Percentiles rank a stretch among this genome's conserved stretches.
Evolutionary conservation across 306 rosid genomes (phyloP).

Genomic region (Rosa multiflora): DNA sequence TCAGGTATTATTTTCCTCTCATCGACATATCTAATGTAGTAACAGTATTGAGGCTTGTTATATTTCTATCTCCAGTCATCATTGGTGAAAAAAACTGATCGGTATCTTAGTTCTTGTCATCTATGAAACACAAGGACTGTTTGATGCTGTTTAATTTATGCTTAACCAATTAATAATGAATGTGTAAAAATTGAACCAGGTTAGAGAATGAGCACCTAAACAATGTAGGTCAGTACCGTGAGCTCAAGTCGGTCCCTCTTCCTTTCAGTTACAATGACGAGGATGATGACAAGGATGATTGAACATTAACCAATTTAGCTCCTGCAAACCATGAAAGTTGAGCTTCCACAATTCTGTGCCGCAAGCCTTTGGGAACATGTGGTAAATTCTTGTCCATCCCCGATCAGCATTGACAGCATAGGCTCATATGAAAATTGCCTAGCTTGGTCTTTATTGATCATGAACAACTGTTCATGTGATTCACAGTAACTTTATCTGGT

Average conservation of each 20-base stretch:
- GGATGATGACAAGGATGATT: slow-evolving; percentile 41
- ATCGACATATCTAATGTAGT: background rate
- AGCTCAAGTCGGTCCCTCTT: slow-evolving; percentile 67
- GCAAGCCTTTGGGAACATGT: background rate
- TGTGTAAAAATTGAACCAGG: slow-evolving; percentile 28
- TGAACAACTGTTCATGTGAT: background rate
- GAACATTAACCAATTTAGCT: slow-evolving; percentile 3
- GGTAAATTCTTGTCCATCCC: background rate
- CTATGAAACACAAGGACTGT: background rate
- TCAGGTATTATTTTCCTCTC: slow-evolving; percentile 36
- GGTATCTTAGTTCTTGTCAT: background rate
- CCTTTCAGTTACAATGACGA: slow-evolving; percentile 48
- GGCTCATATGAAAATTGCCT: background rate
- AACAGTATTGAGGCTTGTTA: background rate
- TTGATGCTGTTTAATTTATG: background rate
- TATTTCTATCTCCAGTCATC: background rate
- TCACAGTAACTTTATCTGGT: background rate
- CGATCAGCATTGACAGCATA: background rate
- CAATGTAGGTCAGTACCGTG: slow-evolving; percentile 67
- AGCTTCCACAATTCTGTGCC: background rate
- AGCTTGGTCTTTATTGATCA: background rate
- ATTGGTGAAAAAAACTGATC: background rate
- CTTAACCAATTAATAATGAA: background rate
- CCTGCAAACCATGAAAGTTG: background rate
- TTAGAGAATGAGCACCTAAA: slow-evolving; percentile 75